Percentiles rank a stretch among this genome's conserved stretches.
Conservation (phyloP, 148 eudicot genomes). For the Heliamphora exappendiculata region DNA sequence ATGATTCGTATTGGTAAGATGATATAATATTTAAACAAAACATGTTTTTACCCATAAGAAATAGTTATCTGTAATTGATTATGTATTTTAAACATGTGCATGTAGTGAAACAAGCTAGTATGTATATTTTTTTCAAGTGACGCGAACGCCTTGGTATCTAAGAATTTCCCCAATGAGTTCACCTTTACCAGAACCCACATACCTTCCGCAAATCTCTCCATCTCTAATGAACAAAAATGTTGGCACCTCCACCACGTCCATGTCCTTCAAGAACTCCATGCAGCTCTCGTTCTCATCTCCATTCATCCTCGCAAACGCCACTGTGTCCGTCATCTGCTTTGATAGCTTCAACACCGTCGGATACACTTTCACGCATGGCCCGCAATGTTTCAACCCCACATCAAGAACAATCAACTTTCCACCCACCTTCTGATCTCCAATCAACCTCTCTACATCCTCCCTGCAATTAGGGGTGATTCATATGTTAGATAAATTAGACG, state of each 20-base stretch:
- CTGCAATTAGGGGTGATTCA: conserved; percentile 11
- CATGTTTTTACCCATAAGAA: neutral
- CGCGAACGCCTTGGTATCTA: conserved; percentile 9
- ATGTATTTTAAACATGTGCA: no score
- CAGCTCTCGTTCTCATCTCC: conserved; percentile 95
- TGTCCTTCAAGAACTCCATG: conserved; percentile 78
- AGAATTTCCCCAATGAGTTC: conserved; percentile 39
- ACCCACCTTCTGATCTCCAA: conserved; percentile 44
- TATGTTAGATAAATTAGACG: neutral
- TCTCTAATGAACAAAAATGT: conserved; percentile 91
- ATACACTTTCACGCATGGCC: conserved; percentile 95
- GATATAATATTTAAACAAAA: no score
- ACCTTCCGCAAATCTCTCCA: conserved; percentile 76
- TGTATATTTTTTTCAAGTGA: conserved; percentile 2
- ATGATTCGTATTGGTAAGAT: no score
- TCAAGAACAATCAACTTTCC: conserved; percentile 66
- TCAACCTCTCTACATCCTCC: conserved; percentile 62
- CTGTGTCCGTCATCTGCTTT: conserved; percentile 62
- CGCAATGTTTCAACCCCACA: conserved; percentile 89
- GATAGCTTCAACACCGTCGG: conserved; percentile 92
- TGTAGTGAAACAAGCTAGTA: no score
- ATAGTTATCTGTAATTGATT: no score
- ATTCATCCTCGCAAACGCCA: conserved; percentile 86
- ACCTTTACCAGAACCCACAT: conserved; percentile 91
- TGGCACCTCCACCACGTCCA: conserved; percentile 83